Evolutionary conservation across 805 yeast genomes (phyloP).

Genomic region (Peterozyma toletana): DNA sequence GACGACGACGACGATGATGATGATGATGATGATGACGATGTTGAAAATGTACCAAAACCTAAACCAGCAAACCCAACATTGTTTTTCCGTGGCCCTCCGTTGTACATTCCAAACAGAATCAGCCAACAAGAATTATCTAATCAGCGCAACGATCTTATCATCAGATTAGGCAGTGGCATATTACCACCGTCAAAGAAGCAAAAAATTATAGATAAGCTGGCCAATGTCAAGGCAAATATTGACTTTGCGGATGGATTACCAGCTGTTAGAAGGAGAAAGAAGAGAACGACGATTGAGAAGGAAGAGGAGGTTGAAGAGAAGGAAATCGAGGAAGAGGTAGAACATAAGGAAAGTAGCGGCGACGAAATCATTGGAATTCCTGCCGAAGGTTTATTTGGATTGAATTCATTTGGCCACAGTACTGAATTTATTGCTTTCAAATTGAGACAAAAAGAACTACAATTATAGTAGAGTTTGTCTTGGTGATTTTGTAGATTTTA

Average conservation of each 20-base stretch:
- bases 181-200: background rate
- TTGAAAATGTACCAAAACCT: slow-evolving; percentile 10
- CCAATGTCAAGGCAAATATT: background rate
- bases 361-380: slow-evolving; percentile 11
- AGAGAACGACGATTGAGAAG: slow-evolving; percentile 23
- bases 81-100: slow-evolving; percentile 69
- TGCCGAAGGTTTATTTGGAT: slow-evolving; percentile 19
- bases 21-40: slow-evolving; percentile 14
- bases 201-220: background rate
- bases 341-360: background rate
- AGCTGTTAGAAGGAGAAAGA: slow-evolving; percentile 12
- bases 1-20: slow-evolving; percentile 16
- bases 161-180: slow-evolving; percentile 1
- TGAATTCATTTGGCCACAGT: slow-evolving; percentile 55
- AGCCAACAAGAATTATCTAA: slow-evolving; percentile 13
- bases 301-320: slow-evolving; percentile 11
- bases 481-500: too few species aligned
- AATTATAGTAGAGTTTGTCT: too few species aligned
- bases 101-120: slow-evolving; percentile 33
- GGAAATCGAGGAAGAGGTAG: slow-evolving; percentile 10
- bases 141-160: background rate
- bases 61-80: slow-evolving; percentile 29
- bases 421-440: slow-evolving; percentile 68
- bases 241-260: background rate
- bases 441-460: slow-evolving; percentile 6